A percentile compares a stretch with the other conserved stretches of the same genome.
Conservation (phyloP, 148 eudicot species). For the Camellia sinensis region DNA sequence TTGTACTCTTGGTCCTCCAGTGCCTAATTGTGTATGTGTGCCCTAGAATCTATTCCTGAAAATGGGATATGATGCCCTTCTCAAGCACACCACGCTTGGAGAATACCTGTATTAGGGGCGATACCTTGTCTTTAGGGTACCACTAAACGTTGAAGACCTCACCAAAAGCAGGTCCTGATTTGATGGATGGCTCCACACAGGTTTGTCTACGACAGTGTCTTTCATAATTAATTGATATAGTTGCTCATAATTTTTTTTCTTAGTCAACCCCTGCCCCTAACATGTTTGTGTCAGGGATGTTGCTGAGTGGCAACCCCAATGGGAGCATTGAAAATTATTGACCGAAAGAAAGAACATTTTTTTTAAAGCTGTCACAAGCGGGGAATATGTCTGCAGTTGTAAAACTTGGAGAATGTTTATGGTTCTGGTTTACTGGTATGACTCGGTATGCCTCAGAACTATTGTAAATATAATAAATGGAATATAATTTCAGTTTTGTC, state of each 20-base stretch:
- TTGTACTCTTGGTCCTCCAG: slow-evolving; percentile 94
- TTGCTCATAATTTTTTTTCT: not conserved
- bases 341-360: slow-evolving; percentile 96
- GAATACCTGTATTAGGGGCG: slow-evolving; percentile 82
- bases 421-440: slow-evolving; percentile 68
- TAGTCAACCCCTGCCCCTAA: slow-evolving; percentile 6
- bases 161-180: slow-evolving; percentile 79
- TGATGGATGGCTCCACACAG: slow-evolving; percentile 99
- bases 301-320: slow-evolving; percentile 98
- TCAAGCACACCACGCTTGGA: slow-evolving; percentile 72
- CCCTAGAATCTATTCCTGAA: slow-evolving; percentile 91
- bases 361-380: slow-evolving; percentile 97
- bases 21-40: slow-evolving; percentile 84
- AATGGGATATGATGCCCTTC: slow-evolving; percentile 89
- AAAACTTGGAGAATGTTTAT: slow-evolving; percentile 86
- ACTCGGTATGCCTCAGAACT: slow-evolving; percentile 52
- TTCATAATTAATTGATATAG: too few relatives aligned
- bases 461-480: not conserved
- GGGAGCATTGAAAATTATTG: slow-evolving; percentile 91
- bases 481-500: not conserved
- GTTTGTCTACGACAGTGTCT: slow-evolving; percentile 27
- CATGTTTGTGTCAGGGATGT: slow-evolving; percentile 57
- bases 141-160: slow-evolving; percentile 92
- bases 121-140: slow-evolving; percentile 85
- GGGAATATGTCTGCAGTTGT: slow-evolving; percentile 98